Base-by-base conservation (phyloP, 2,329 filamentous ascomycete species). In the Gaeumannomyces tritici region DNA sequence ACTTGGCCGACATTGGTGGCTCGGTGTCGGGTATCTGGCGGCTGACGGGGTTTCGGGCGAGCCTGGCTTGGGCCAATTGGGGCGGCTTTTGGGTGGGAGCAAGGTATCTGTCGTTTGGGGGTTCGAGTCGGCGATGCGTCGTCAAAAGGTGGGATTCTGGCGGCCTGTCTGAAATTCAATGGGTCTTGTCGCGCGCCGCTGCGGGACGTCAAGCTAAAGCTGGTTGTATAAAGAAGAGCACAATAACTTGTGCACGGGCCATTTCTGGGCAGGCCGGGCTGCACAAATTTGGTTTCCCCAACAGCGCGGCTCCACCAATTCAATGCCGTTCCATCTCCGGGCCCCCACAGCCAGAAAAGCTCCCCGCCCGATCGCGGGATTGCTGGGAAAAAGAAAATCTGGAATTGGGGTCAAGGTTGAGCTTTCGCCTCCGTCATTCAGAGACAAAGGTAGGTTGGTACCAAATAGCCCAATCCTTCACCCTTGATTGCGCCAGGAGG, bases 1-100 rank as follows among this genome's bases (percentile, higher is more conserved):
- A 97, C 83, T 95, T 96, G 78, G 84, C 82, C 69, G 92, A 91
- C 95, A 98, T 98, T 67, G 69, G 69, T 81, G 42, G 18, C 21
- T 21, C 9, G n/a, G 1, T n/a, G 42, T n/a, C 73, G 67, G 6
- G 21, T 57, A 21, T 27, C 28, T 35, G 33, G 21, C 42, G 21
- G 42, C 42, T n/a, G 5, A 18, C n/a, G 18, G 42, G 42, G 21
- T 51, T 21, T 51, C 42, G 42, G 3, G 65, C 47, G 63, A 62
- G 61, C 65, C 18, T 47, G 18, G 18, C 21, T 18, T n/a, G 18
- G 42, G 42, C 15, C 42, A 6, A 51, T n/a, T 47, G n/a, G 42
- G 42, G 33, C 33, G 33, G 33, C 12, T 31, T n/a, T n/a, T n/a
- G n/a, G n/a, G n/a, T n/a, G n/a, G n/a, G n/a, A n/a, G n/a, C n/a